Percentiles rank a stretch among this genome's conserved stretches.
Conservation (phyloP, 148 eudicot species). For the Pouteria glomerata region DNA sequence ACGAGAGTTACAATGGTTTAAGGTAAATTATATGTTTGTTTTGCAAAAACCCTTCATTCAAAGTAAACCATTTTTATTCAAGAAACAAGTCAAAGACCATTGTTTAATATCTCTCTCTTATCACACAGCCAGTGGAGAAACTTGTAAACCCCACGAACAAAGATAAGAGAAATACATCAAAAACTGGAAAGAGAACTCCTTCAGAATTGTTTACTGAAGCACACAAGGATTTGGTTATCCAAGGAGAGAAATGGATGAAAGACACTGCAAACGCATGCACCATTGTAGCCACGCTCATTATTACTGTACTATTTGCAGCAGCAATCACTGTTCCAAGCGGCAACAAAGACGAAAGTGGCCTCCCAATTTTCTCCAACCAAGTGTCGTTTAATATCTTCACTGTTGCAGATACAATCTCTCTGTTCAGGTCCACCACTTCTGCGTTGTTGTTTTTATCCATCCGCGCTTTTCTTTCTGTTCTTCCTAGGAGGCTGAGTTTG, state of each 20-base stretch:
- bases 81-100: neutral
- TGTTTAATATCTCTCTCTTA: no score
- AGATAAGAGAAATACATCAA: no score
- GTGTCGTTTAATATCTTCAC: constrained; percentile 12
- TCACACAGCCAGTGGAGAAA: neutral
- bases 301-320: neutral
- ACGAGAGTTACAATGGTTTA: neutral
- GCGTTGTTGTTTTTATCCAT: constrained; percentile 21
- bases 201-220: neutral
- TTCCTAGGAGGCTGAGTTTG: neutral
- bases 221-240: neutral
- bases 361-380: constrained; percentile 10
- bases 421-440: constrained; percentile 17
- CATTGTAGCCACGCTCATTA: neutral
- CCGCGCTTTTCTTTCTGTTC: neutral
- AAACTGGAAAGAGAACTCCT: no score
- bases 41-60: no score
- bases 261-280: neutral
- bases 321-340: constrained; percentile 26
- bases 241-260: neutral
- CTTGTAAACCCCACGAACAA: neutral
- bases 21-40: no score
- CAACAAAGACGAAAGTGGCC: constrained; percentile 5
- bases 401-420: constrained; percentile 11
- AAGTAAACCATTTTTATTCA: no score